phyloP scores from a whole-genome alignment of 805 yeast species.

The Pichia eremophila region DNA sequence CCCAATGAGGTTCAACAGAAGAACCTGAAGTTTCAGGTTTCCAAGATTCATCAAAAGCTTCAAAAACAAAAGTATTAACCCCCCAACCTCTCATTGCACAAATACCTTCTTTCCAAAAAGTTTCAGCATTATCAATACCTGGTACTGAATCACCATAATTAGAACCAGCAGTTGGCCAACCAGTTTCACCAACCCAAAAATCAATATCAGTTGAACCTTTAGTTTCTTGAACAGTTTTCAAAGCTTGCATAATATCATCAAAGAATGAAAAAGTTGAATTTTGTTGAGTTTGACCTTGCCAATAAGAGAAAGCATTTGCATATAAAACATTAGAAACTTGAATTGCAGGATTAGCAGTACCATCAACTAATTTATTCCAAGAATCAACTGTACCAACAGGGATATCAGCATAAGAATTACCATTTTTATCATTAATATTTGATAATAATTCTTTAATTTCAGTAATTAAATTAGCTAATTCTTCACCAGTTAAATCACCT shows the following conservation, averaged over 20 bases:
- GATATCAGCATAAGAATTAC: slow-evolving; percentile 58
- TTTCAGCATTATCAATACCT: slow-evolving; percentile 59
- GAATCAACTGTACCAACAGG: slow-evolving; percentile 94
- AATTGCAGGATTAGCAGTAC: slow-evolving; percentile 59
- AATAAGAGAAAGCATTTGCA: slow-evolving; percentile 95
- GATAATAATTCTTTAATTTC: slow-evolving; percentile 52
- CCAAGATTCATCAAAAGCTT: slow-evolving; percentile 95
- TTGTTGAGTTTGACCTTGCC: slow-evolving; percentile 89
- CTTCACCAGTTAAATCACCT: slow-evolving; percentile 66
- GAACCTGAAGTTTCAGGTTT: slow-evolving; percentile 87
- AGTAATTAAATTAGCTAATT: slow-evolving; percentile 59
- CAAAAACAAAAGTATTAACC: slow-evolving; percentile 82
- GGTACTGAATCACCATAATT: slow-evolving; percentile 60
- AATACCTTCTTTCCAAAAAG: slow-evolving; percentile 79
- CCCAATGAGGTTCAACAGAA: slow-evolving; percentile 91
- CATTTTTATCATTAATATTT: slow-evolving; percentile 66
- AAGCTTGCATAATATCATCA: slow-evolving; percentile 96
- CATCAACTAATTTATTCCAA: slow-evolving; percentile 87
- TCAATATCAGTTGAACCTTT: slow-evolving; percentile 82
- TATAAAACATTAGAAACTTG: slow-evolving; percentile 75
- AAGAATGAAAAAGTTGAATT: slow-evolving; percentile 88
- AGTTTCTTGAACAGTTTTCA: slow-evolving; percentile 74
- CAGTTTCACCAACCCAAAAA: slow-evolving; percentile 97
- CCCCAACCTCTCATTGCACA: slow-evolving; percentile 97
- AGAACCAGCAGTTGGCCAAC: slow-evolving; percentile 91